Evolutionary conservation across 805 yeast species (phyloP), one percentile per base, ranked within the genome.

Genomic region (Spathaspora passalidarum): DNA sequence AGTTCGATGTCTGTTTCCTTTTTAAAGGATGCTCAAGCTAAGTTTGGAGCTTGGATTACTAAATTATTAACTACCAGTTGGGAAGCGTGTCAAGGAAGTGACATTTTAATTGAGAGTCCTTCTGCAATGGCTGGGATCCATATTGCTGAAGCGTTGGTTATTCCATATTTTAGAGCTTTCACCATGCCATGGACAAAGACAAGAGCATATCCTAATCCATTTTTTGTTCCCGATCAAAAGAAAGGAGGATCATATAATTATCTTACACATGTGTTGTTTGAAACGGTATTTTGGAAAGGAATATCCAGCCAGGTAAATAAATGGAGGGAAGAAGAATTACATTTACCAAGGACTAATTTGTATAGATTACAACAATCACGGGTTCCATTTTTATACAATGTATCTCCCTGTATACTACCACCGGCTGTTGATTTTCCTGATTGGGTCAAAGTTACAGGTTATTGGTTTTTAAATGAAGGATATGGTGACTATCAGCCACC

Each of bases 111-210:
- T 47, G 98, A 92, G 61, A 86, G 96, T n/a, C 98, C 98, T 0
- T 86, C 96, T 1, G 92, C 97, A 0, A 90, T 92, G 91, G 91
- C 86, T 13, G 98, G 98, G 8, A 79, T 91, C 40, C 98, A 92
- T 57, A 87, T 92, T 47, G 97, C 98, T 2, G 98, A 92, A 62
- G 96, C 95, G 1, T 65, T 92, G 36, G 80, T 82, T 17, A 86
- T 92, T 46, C 96, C 98, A 0, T 92, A 92, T 61, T 86, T 88
- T 70, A 75, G 97, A 56, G 97, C 97, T 0, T 92, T 92, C 61
- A 92, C 98, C 0, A 92, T 92, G 98, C 98, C 98, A 0, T 92
- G 98, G 98, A 88, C 97, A 0, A 69, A 96, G 49, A 91, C 98
- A 0, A 75, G 96, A 54, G 96, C 97, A 0, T 92, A 92, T 60